Evolutionary conservation across 352 stramenopile species (phyloP).

Genomic region (Pythium aphanidermatum): DNA sequence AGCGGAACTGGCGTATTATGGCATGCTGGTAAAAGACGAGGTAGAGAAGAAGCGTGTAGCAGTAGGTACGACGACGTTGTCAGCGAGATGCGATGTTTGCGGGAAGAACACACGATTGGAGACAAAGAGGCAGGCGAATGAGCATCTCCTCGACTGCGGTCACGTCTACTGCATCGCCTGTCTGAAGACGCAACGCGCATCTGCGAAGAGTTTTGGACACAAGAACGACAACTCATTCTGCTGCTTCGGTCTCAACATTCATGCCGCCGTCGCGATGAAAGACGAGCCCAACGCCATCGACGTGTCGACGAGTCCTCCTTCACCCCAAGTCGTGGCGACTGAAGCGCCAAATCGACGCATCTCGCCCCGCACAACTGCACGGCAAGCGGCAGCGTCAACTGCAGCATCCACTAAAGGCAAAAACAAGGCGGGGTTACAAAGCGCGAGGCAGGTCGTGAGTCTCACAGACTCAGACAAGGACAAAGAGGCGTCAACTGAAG

Average conservation of each 20-base stretch:
- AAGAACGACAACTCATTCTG: no score
- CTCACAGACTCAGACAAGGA: constrained; percentile 8
- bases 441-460: background rate
- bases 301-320: no score
- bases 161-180: constrained; percentile 15
- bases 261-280: no score
- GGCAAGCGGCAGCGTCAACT: no score
- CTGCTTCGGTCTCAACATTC: no score
- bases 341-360: no score
- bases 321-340: no score
- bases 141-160: constrained; percentile 9
- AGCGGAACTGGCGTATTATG: constrained; percentile 39
- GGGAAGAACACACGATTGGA: background rate
- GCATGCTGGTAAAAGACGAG: constrained; percentile 20
- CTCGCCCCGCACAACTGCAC: no score
- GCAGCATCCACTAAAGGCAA: no score
- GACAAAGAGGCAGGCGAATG: background rate
- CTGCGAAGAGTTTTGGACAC: background rate
- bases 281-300: no score
- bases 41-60: background rate
- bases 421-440: constrained; percentile 5
- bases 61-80: background rate
- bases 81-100: constrained; percentile 9
- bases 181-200: background rate
- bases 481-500: constrained; percentile 1